phyloP scores from a whole-genome alignment of 495 filamentous ascomycete species.

The Letharia columbiana region DNA sequence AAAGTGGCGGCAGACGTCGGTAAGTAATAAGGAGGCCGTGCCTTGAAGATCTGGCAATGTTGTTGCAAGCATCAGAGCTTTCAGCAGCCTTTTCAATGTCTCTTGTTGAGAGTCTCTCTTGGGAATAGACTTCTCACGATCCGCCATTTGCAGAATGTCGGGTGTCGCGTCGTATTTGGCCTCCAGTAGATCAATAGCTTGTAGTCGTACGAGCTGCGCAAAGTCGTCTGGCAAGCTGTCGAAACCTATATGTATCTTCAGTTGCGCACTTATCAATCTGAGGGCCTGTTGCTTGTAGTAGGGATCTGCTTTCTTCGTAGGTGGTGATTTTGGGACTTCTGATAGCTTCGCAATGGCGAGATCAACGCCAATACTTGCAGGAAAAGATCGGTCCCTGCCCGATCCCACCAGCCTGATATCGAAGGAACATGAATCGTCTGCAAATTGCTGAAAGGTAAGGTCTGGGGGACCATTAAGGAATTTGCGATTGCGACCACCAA shows the following conservation, averaged over 20 bases:
- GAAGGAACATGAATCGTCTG: conserved; percentile 77
- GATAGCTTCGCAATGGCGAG: conserved; percentile 77
- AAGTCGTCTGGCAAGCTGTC: conserved; percentile 88
- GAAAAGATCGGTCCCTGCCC: conserved; percentile 77
- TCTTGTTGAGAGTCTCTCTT: conserved; percentile 80
- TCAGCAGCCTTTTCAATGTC: conserved; percentile 74
- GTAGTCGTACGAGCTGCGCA: conserved; percentile 69
- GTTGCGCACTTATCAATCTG: conserved; percentile 70
- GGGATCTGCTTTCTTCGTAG: conserved; percentile 63
- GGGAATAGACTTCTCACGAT: conserved; percentile 68
- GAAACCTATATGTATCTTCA: conserved; percentile 81
- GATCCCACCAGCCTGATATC: conserved; percentile 85
- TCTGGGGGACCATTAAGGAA: conserved; percentile 83
- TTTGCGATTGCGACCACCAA: conserved; percentile 89
- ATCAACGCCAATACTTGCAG: conserved; percentile 75
- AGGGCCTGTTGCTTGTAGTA: conserved; percentile 94
- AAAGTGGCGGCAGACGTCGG: conserved; percentile 80
- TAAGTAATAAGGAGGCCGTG: conserved; percentile 62
- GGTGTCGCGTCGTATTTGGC: conserved; percentile 54
- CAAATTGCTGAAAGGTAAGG: conserved; percentile 70
- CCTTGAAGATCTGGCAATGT: conserved; percentile 71
- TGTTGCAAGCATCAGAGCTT: conserved; percentile 76
- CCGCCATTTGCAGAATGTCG: conserved; percentile 55
- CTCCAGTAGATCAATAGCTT: conserved; percentile 75
- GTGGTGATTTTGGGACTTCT: conserved; percentile 58